Conservation (phyloP, 75 land plant genomes). For the Ceratopteris richardii region DNA sequence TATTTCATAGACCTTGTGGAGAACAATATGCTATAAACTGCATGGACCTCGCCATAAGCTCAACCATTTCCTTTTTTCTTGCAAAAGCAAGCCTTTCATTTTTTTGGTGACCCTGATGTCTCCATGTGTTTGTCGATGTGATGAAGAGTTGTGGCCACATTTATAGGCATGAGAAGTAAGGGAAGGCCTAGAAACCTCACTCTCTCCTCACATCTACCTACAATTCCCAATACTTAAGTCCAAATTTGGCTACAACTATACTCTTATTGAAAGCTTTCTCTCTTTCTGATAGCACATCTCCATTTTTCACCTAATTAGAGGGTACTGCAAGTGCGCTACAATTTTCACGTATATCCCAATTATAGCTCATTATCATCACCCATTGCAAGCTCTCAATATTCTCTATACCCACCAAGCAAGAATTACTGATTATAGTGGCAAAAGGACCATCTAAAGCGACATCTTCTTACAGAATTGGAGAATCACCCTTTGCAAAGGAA, state of each 20-base stretch:
- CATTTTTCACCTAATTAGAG: too few relatives aligned
- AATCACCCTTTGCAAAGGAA: background rate
- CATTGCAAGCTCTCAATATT: conserved; percentile 1
- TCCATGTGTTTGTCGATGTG: conserved; percentile 97
- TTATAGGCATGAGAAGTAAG: conserved; percentile 64
- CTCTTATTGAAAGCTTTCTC: conserved; percentile 55
- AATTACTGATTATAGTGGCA: too few relatives aligned
- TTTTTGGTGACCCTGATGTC: conserved; percentile 42
- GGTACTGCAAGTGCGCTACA: too few relatives aligned
- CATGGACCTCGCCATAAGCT: conserved; percentile 76
- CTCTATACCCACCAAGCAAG: conserved; percentile 12
- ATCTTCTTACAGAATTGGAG: conserved; percentile 4
- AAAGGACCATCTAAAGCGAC: conserved; percentile 18
- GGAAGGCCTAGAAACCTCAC: conserved; percentile 47
- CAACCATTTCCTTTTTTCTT: conserved; percentile 73
- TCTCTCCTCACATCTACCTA: conserved; percentile 35
- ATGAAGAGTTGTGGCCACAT: conserved; percentile 82
- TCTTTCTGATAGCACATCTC: too few relatives aligned
- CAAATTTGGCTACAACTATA: conserved; percentile 57
- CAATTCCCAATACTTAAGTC: conserved; percentile 51
- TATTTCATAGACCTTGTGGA: conserved; percentile 78
- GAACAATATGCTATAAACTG: conserved; percentile 62
- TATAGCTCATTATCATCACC: conserved; percentile 1
- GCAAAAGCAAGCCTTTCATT: conserved; percentile 65
- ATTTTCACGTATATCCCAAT: too few relatives aligned